phyloP scores from a whole-genome alignment of 2,329 filamentous ascomycete genomes.

The Myrmaecium sp. region DNA sequence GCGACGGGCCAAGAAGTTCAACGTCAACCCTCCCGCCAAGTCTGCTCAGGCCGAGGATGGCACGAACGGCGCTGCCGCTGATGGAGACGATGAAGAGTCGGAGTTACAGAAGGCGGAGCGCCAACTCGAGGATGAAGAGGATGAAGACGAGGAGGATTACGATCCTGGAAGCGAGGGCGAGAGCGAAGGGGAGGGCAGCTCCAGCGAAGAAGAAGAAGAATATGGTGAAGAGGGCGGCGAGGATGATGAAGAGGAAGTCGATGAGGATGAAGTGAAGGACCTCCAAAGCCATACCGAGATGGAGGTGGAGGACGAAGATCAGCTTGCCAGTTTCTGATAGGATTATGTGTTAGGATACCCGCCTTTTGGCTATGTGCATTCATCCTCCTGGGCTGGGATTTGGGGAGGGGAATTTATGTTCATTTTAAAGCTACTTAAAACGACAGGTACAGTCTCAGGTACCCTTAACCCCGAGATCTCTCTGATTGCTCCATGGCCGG shows the following conservation, averaged over 20 bases:
- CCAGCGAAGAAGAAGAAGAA: conserved; percentile 16
- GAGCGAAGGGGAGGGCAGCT: conserved; percentile 21
- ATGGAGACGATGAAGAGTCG: conserved; percentile 17
- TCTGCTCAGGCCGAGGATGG: conserved; percentile 11
- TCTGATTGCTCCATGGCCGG: no score
- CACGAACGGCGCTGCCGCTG: conserved; percentile 5
- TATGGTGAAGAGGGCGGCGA: conserved; percentile 6
- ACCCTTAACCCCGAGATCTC: no score
- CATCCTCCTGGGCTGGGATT: no score
- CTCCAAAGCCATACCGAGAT: no score
- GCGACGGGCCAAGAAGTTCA: conserved; percentile 41
- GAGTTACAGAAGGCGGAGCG: conserved; percentile 23
- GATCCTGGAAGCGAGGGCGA: conserved; percentile 24
- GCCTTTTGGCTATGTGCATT: no score
- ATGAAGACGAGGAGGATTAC: conserved; percentile 25
- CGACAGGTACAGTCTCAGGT: no score
- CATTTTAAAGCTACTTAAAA: no score
- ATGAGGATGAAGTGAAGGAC: conserved; percentile 15
- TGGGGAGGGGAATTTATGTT: no score
- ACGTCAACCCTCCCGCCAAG: conserved; percentile 26
- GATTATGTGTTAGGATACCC: no score
- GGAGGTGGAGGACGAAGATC: no score
- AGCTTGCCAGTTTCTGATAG: no score
- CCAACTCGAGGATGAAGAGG: conserved; percentile 16
- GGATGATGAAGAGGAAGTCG: conserved; percentile 9